These are phyloP conservation scores for Oryza nivara DNA, from an alignment of 176 grass and related monocot species.

Conservation along the genomic window DNA sequence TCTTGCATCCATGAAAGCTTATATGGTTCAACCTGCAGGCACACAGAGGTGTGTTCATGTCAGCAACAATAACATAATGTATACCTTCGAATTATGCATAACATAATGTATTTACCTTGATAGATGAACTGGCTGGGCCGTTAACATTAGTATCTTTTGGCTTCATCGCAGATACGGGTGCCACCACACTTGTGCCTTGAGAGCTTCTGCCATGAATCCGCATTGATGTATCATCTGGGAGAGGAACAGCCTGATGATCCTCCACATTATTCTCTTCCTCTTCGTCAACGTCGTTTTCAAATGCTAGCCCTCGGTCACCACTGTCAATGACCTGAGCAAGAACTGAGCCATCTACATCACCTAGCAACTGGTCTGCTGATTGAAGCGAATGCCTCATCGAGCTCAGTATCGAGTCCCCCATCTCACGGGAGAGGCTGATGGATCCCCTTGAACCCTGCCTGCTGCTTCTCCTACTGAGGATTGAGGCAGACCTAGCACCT, in stretches of 20 bases:
- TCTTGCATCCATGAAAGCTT: constrained; percentile 59
- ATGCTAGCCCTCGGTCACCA: constrained; percentile 58
- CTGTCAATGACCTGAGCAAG: constrained; percentile 73
- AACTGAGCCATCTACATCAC: constrained; percentile 56
- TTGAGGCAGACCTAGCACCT: constrained; percentile 37
- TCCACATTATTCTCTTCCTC: constrained; percentile 31
- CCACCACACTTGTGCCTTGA: constrained; percentile 7
- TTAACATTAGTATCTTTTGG: constrained; percentile 40
- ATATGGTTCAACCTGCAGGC: constrained; percentile 65
- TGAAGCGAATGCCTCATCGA: constrained; percentile 84
- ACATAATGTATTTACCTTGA: constrained; percentile 38
- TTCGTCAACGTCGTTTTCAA: constrained; percentile 45
- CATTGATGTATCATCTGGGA: constrained; percentile 45
- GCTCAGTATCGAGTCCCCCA: constrained; percentile 64
- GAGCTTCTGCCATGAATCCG: constrained; percentile 29
- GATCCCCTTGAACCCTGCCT: constrained; percentile 60
- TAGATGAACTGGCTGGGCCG: constrained; percentile 14
- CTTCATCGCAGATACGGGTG: constrained; percentile 16
- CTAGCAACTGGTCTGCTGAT: constrained; percentile 60
- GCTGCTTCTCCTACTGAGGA: constrained; percentile 56
- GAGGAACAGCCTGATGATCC: constrained; percentile 33
- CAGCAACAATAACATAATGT: constrained; percentile 12
- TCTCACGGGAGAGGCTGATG: constrained; percentile 58
- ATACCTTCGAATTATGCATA: background rate
- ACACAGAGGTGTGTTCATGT: constrained; percentile 30